Evolutionary conservation across 106 monocot genomes (phyloP).

Genomic region (Allium sativum): DNA sequence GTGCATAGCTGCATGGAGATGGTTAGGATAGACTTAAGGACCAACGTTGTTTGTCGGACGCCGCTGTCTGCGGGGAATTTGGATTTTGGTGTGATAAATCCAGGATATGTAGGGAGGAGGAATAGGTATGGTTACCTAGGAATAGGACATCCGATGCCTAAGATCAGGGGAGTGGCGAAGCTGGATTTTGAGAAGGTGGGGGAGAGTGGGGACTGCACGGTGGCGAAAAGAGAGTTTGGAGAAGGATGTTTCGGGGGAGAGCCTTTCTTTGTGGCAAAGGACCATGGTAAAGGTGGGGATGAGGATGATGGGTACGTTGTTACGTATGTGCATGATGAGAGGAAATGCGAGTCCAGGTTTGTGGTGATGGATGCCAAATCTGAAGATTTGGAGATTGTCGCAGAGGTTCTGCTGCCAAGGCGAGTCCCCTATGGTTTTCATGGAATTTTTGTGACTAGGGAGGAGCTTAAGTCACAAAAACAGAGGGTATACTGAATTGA

Average conservation of each 20-base stretch:
- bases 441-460: slow-evolving; percentile 47
- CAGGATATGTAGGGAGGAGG: slow-evolving; percentile 31
- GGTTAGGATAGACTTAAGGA: slow-evolving; percentile 54
- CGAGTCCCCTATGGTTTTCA: slow-evolving; percentile 82
- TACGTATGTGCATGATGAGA: slow-evolving; percentile 63
- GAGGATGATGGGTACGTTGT: slow-evolving; percentile 78
- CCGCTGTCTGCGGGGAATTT: slow-evolving; percentile 44
- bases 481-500: neutral
- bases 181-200: slow-evolving; percentile 39
- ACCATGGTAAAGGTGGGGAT: neutral
- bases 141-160: slow-evolving; percentile 36
- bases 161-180: slow-evolving; percentile 50
- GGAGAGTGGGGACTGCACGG: slow-evolving; percentile 27
- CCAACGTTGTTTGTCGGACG: slow-evolving; percentile 23
- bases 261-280: slow-evolving; percentile 49
- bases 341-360: slow-evolving; percentile 38
- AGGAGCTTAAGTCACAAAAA: slow-evolving; percentile 33
- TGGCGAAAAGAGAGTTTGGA: slow-evolving; percentile 37
- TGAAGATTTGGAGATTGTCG: slow-evolving; percentile 54
- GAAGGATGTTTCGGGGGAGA: slow-evolving; percentile 57
- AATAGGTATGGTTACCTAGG: slow-evolving; percentile 52
- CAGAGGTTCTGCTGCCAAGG: slow-evolving; percentile 47
- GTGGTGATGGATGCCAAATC: slow-evolving; percentile 76
- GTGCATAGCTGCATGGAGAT: slow-evolving; percentile 66
- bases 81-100: slow-evolving; percentile 45